A percentile compares a stretch with the other conserved stretches of the same genome.
phyloP scores from a whole-genome alignment of 2,329 filamentous ascomycete species.

The Exophiala phaeomuriformis region DNA sequence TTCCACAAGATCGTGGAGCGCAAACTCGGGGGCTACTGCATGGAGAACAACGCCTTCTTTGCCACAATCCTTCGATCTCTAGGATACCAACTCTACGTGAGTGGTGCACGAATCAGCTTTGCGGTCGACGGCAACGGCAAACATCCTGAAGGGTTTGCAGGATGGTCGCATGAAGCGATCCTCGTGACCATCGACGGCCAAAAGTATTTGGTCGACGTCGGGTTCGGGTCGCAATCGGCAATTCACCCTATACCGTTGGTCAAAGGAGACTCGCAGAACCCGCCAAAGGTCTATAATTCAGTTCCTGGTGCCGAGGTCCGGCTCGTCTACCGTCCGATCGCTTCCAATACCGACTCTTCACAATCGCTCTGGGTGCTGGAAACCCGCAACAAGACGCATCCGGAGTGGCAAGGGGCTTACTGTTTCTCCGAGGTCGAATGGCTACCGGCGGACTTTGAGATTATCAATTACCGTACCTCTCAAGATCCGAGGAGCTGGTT shows the following conservation, averaged over 20 bases:
- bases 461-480: slow-evolving; percentile 54
- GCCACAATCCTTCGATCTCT: slow-evolving; percentile 46
- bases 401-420: slow-evolving; percentile 53
- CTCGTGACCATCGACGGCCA: slow-evolving; percentile 50
- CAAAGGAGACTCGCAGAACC: slow-evolving; percentile 22
- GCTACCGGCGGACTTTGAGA: slow-evolving; percentile 52
- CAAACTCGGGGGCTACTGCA: slow-evolving; percentile 52
- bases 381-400: slow-evolving; percentile 10
- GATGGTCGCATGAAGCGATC: slow-evolving; percentile 56
- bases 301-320: slow-evolving; percentile 52
- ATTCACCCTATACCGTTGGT: slow-evolving; percentile 27
- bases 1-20: slow-evolving; percentile 48
- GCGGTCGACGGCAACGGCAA: slow-evolving; percentile 34
- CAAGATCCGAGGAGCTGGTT: slow-evolving; percentile 47
- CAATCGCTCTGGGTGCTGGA: slow-evolving; percentile 17
- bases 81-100: slow-evolving; percentile 49
- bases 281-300: slow-evolving; percentile 29
- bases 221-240: slow-evolving; percentile 28
- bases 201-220: slow-evolving; percentile 32
- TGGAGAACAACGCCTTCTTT: slow-evolving; percentile 53
- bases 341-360: slow-evolving; percentile 13
- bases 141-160: slow-evolving; percentile 35
- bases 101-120: slow-evolving; percentile 45
- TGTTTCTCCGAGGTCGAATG: slow-evolving; percentile 62
- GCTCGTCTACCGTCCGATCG: slow-evolving; percentile 43